phyloP scores from a whole-genome alignment of 768 basidiomycete species.

The Termitomyces sp. region DNA sequence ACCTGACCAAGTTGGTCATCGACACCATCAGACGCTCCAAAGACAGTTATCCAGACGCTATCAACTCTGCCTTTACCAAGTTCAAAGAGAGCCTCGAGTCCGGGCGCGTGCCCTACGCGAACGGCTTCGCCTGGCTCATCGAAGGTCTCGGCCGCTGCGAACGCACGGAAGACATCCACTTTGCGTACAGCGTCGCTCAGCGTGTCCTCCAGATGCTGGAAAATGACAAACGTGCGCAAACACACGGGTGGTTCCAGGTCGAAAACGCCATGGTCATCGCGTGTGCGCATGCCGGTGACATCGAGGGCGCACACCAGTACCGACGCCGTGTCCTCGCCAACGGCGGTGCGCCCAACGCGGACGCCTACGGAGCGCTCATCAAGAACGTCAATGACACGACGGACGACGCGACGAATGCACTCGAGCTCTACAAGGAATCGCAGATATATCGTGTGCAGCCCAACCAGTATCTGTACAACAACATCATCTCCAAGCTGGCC shows the following conservation, averaged over 20 bases:
- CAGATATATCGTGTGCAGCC: constrained; percentile 62
- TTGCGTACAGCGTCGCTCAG: constrained; percentile 68
- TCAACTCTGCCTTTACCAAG: constrained; percentile 37
- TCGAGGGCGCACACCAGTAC: constrained; percentile 78
- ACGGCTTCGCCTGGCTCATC: constrained; percentile 56
- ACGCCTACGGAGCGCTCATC: constrained; percentile 91
- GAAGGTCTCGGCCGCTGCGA: constrained; percentile 59
- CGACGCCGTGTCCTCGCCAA: constrained; percentile 71
- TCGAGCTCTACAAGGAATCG: constrained; percentile 79
- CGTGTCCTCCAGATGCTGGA: constrained; percentile 42
- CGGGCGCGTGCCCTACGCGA: constrained; percentile 45
- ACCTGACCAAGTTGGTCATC: constrained; percentile 3
- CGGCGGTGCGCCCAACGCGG: constrained; percentile 74
- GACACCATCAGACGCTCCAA: background rate
- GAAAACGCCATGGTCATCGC: constrained; percentile 92
- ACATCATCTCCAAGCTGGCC: constrained; percentile 92
- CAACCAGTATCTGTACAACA: constrained; percentile 92
- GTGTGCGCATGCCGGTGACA: constrained; percentile 72
- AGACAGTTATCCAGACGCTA: constrained; percentile 11
- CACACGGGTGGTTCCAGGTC: constrained; percentile 63
- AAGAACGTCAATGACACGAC: constrained; percentile 88
- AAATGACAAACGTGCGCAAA: constrained; percentile 39
- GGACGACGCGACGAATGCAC: constrained; percentile 86
- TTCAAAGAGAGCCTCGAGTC: constrained; percentile 40
- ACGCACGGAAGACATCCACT: constrained; percentile 53